Evolutionary conservation across 1,284 basidiomycete species (phyloP).

Genomic region (Ceratorhiza oryzae-sativae): DNA sequence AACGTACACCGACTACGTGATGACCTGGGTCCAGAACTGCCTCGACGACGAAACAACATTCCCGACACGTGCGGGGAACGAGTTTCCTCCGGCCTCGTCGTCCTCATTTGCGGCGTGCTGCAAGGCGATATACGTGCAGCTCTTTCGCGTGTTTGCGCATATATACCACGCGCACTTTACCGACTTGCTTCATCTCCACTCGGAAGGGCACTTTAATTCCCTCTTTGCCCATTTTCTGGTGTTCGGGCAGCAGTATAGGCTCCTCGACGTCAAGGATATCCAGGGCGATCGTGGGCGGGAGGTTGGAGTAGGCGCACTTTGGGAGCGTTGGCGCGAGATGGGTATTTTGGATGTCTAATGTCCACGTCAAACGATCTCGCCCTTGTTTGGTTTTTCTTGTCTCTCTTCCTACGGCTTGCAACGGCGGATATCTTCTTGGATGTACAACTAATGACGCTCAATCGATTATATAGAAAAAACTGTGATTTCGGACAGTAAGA

Average conservation of each 20-base stretch:
- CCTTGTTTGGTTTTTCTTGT: background rate
- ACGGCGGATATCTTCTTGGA: background rate
- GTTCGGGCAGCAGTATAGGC: slow-evolving; percentile 63
- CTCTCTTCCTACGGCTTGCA: background rate
- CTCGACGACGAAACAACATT: slow-evolving; percentile 65
- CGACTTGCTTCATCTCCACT: slow-evolving; percentile 61
- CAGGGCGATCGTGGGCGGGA: slow-evolving; percentile 41
- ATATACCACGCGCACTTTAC: slow-evolving; percentile 66
- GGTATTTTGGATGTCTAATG: slow-evolving; percentile 53
- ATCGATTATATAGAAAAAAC: background rate
- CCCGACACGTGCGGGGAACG: slow-evolving; percentile 61
- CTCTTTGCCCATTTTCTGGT: slow-evolving; percentile 67
- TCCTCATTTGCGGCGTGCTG: slow-evolving; percentile 39
- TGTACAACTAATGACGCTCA: background rate
- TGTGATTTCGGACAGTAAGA: slow-evolving; percentile 28
- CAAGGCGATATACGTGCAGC: slow-evolving; percentile 50
- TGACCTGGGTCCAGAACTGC: slow-evolving; percentile 66
- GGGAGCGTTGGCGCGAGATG: slow-evolving; percentile 60
- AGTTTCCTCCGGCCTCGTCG: slow-evolving; percentile 34
- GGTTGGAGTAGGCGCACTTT: slow-evolving; percentile 55
- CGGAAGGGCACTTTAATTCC: slow-evolving; percentile 65
- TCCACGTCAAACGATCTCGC: background rate
- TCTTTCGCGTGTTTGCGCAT: slow-evolving; percentile 66
- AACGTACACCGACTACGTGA: slow-evolving; percentile 69
- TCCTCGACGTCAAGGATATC: slow-evolving; percentile 59